Evolutionary conservation across 169 alveolate genomes (phyloP).

Genomic region (Eimeria sp.): DNA sequence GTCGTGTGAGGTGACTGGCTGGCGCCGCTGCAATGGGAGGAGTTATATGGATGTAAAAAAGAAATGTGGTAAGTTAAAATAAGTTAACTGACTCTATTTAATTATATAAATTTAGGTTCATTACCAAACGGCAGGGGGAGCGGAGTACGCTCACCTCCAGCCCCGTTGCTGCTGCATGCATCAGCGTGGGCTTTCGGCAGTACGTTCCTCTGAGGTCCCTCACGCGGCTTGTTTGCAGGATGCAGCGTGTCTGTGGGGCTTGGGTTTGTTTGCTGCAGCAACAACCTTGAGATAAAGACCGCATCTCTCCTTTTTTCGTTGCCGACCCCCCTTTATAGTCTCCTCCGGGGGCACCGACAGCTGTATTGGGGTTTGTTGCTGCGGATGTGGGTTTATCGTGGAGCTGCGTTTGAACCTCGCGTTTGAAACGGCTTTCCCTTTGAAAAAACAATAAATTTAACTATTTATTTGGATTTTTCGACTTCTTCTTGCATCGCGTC

Average conservation of each 20-base stretch:
- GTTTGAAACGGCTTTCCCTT: too few species aligned
- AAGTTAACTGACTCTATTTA: too few species aligned
- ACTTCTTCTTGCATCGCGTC: background rate
- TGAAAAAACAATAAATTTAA: too few species aligned
- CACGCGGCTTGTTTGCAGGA: background rate
- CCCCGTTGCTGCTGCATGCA: slow-evolving; percentile 5
- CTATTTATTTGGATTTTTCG: too few species aligned
- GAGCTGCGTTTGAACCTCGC: background rate
- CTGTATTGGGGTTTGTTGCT: background rate
- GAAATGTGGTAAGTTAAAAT: too few species aligned
- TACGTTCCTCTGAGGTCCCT: background rate
- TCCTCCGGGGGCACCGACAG: background rate
- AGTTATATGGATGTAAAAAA: background rate
- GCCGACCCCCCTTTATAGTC: background rate
- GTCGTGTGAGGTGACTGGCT: background rate
- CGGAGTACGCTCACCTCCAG: background rate
- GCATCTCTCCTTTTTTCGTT: background rate
- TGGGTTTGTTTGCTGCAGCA: background rate
- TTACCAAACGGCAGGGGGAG: background rate
- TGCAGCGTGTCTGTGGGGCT: background rate
- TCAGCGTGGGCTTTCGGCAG: background rate
- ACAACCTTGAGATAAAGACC: background rate
- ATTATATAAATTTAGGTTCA: background rate
- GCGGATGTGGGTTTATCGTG: background rate
- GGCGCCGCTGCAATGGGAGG: background rate